These are phyloP conservation scores for Eucalyptus curtisii DNA, from an alignment of 345 rosid genomes.

Conservation along the genomic window DNA sequence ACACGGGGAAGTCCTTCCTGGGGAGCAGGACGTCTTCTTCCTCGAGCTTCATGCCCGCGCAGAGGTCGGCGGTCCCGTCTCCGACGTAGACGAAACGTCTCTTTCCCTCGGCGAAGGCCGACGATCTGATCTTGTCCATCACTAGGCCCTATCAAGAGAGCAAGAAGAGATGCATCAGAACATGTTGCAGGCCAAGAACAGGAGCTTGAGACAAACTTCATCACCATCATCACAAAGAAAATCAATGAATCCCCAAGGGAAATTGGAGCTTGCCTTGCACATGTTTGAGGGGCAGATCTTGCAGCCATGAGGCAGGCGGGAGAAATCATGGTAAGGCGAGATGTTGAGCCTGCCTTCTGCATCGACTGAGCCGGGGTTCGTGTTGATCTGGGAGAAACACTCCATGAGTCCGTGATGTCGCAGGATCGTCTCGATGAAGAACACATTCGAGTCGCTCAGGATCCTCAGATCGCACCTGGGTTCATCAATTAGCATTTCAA, in stretches of 20 bases:
- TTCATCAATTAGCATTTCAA: background rate
- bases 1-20: constrained; percentile 71
- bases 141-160: constrained; percentile 28
- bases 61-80: constrained; percentile 74
- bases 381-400: constrained; percentile 63
- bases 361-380: constrained; percentile 57
- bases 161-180: background rate
- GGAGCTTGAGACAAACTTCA: background rate
- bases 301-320: constrained; percentile 49
- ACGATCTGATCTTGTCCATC: constrained; percentile 52
- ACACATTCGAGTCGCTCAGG: constrained; percentile 71
- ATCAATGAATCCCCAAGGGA: background rate
- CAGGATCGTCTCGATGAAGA: constrained; percentile 68
- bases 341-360: constrained; percentile 47
- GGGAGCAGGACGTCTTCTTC: constrained; percentile 58
- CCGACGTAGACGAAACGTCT: constrained; percentile 54
- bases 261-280: constrained; percentile 56
- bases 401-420: constrained; percentile 43
- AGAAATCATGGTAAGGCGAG: constrained; percentile 52
- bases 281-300: constrained; percentile 73
- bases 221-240: background rate
- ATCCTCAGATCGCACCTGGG: constrained; percentile 76
- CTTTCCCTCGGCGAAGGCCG: constrained; percentile 24
- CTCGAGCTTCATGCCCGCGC: constrained; percentile 61
- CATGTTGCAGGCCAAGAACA: background rate